A percentile compares a stretch with the other conserved stretches of the same genome.
Conservation (phyloP, 2,329 filamentous ascomycete genomes). For the Colletotrichum aenigma region DNA sequence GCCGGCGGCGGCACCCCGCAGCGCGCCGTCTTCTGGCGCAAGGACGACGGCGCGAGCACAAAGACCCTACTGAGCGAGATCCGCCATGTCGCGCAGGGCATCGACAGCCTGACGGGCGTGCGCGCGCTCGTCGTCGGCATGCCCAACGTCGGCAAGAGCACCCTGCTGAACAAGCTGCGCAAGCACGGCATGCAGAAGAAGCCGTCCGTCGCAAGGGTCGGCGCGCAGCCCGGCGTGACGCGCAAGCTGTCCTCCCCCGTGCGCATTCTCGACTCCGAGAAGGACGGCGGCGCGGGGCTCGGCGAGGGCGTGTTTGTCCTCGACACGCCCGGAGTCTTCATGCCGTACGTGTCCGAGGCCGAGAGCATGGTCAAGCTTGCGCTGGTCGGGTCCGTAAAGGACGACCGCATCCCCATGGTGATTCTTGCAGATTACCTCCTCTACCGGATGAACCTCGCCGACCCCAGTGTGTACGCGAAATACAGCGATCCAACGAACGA, state of each 20-base stretch:
- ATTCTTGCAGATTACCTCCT: conserved; percentile 90
- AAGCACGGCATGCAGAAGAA: conserved; percentile 62
- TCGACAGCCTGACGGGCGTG: conserved; percentile 75
- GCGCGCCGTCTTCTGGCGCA: conserved; percentile 48
- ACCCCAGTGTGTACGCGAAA: conserved; percentile 64
- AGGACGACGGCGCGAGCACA: conserved; percentile 36
- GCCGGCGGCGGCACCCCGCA: conserved; percentile 14
- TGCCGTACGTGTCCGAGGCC: conserved; percentile 85
- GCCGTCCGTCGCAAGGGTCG: conserved; percentile 78
- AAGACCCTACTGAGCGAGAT: conserved; percentile 42
- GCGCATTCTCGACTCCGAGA: conserved; percentile 63
- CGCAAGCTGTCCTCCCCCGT: conserved; percentile 83
- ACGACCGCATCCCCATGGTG: conserved; percentile 78
- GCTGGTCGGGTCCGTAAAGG: conserved; percentile 88
- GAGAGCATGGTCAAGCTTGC: conserved; percentile 96
- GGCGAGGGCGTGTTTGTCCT: conserved; percentile 78
- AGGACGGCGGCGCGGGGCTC: conserved; percentile 23
- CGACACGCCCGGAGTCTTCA: conserved; percentile 94
- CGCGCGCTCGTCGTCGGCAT: conserved; percentile 91
- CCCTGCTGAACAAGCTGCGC: conserved; percentile 87
- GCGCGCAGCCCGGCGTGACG: conserved; percentile 87
- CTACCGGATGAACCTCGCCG: conserved; percentile 76
- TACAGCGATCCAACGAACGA: conserved; percentile 83
- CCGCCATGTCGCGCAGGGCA: conserved; percentile 30
- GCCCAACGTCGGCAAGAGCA: conserved; percentile 97